phyloP scores from a whole-genome alignment of 2,329 filamentous ascomycete genomes.

The Penicillium sp. region DNA sequence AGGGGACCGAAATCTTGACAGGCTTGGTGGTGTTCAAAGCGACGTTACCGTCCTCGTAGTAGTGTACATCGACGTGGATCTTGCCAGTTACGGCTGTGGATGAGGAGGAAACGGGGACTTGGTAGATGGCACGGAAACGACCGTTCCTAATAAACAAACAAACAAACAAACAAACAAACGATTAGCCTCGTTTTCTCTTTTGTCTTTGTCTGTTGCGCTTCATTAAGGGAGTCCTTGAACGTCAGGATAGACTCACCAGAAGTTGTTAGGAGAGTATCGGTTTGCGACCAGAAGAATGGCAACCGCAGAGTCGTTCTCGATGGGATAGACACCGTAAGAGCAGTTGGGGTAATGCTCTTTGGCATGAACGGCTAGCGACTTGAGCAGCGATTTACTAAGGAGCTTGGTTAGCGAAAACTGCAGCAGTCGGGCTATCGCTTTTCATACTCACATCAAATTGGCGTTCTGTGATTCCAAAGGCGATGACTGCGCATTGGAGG shows the following conservation, averaged over 20 bases:
- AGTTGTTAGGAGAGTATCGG: constrained; percentile 98
- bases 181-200: not conserved
- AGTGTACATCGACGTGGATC: constrained; percentile 95
- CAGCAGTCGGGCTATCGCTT: not conserved
- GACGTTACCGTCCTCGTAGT: constrained; percentile 99
- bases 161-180: constrained; percentile 6
- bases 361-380: constrained; percentile 75
- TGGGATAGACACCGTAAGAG: constrained; percentile 81
- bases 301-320: constrained; percentile 74
- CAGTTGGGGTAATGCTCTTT: constrained; percentile 87
- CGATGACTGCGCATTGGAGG: constrained; percentile 80
- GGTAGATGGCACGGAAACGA: constrained; percentile 90
- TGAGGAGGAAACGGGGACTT: constrained; percentile 70
- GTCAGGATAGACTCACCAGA: constrained; percentile 67
- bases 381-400: constrained; percentile 78
- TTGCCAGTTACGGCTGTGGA: constrained; percentile 71
- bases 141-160: constrained; percentile 71
- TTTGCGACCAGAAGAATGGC: constrained; percentile 88
- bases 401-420: constrained; percentile 1
- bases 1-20: constrained; percentile 66
- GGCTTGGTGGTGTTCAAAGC: constrained; percentile 88
- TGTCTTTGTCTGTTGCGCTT: too few species aligned
- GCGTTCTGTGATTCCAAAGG: constrained; percentile 75
- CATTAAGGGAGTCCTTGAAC: not conserved
- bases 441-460: constrained; percentile 73